Base-by-base conservation (phyloP, 805 yeast genomes). In the Candida nemodendra region DNA sequence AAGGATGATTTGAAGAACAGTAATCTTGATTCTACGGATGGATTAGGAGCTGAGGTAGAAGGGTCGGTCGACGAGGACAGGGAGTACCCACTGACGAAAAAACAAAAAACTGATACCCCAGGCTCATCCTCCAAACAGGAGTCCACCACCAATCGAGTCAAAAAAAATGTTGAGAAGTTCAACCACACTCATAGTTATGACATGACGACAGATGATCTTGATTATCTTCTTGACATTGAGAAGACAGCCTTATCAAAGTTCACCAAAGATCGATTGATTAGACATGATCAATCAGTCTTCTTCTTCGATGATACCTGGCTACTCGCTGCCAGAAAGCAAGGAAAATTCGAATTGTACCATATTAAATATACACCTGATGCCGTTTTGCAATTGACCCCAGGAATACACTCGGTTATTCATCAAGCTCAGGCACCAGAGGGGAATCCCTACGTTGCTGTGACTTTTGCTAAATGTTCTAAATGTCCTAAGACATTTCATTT, bases 361-460 rank as follows among this genome's bases (percentile, higher is more conserved):
- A 14, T 31, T 11, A 14, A 14, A 7, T 31, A 31, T 16, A 31
- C 7, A 27, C 34, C 30, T 8, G 27, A 31, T 11, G 13, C 14
- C 6, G 34, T 19, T 7, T 27, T 31, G 6, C 7, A 9, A 7
- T 9, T 18, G 11, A 9, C 29, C 7, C 16, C 27, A 6, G 9
- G 15, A 15, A 19, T 27, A 7, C 9, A 9, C 9, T 31, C 34
- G 9, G n/a, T 9, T 7, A 14, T 31, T n/a, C 15, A 9, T 8
- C 16, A 31, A 7, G 34, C 27, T n/a, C 27, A 14, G 7, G 27
- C 34, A 9, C 34, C 34, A 9, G 27, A 8, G 6, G 27, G 15
- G 27, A 31, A 31, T 18, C 34, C 34, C 18, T 31, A 12, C 29
- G 18, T 21, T 9, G 34, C 34, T n/a, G 27, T 31, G 16, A 31